Evolutionary conservation across 352 stramenopile species (phyloP), one percentile per base, ranked within the genome.

Genomic region (Globisporangium nodosum): DNA sequence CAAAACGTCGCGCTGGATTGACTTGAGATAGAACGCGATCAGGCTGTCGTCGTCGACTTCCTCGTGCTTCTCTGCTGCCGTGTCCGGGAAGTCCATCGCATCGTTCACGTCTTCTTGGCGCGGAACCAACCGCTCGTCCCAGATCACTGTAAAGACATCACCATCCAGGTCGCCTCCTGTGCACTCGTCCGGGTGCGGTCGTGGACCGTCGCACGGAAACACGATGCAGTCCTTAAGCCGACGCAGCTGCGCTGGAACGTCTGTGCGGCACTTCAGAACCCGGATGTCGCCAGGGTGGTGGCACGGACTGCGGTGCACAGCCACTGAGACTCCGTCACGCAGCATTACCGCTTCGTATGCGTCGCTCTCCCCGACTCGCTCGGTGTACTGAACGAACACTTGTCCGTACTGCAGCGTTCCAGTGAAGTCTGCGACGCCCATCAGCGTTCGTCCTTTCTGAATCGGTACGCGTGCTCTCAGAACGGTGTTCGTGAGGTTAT

Each of bases 341-440:
- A 92, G 63, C 6, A 48, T 30, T 1, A 74, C 20, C 3, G 56
- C 31, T 13, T 48, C 39, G 16, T 55, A 52, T 54, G 72, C 49
- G 18, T 59, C 31, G 3, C 59, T 60, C 0, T 73, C 53, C 1
- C 78, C 64, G 4, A 78, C 79, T 30, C 60, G 65, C 31, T 85
- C 72, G 1, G 75, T 75, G 52, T 90, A 90, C 48, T 88, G 85
- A 1, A 94, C 81, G 63, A 88, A 94, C 5, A 94, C 77, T 58
- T 88, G 68, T 1, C 81, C 81, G 20, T 90, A 88, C 15, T 71
- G 31, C 18, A 94, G 66, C 7, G 78, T 86, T 0, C 66, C 63
- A 1, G 83, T 91, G 46, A 92, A 91, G 60, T 94, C 85, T 0
- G 78, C 74, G n/a, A 94, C 85, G 3, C 85, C 85, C 77, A 94